Evolutionary conservation across 192 early-diverging fungal genomes (phyloP).

Genomic region (Backusella tuberculispora): DNA sequence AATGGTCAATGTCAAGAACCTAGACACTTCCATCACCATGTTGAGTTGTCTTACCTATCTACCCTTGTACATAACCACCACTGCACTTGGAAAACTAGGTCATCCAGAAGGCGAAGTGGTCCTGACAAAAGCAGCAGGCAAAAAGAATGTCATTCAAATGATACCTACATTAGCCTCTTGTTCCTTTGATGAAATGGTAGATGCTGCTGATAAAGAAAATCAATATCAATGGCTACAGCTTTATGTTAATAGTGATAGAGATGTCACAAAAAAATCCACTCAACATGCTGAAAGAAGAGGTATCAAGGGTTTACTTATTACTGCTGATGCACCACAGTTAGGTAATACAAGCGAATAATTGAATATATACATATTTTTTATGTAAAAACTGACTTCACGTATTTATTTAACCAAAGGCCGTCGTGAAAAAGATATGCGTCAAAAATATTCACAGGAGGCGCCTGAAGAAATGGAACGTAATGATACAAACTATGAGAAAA

Average conservation of each 20-base stretch:
- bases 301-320: slow-evolving; percentile 80
- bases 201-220: slow-evolving; percentile 42
- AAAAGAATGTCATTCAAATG: slow-evolving; percentile 71
- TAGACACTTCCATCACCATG: slow-evolving; percentile 65
- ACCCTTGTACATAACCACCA: slow-evolving; percentile 78
- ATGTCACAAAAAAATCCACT: slow-evolving; percentile 65
- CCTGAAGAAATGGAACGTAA: slow-evolving; percentile 35
- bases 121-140: slow-evolving; percentile 56
- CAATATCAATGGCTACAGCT: slow-evolving; percentile 76
- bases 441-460: slow-evolving; percentile 57
- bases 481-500: slow-evolving; percentile 38
- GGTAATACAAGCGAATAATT: slow-evolving; percentile 19
- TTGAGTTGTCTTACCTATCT: slow-evolving; percentile 58
- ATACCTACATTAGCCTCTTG: slow-evolving; percentile 77
- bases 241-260: slow-evolving; percentile 79
- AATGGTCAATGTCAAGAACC: slow-evolving; percentile 70
- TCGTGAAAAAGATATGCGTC: slow-evolving; percentile 83
- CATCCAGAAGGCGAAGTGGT: slow-evolving; percentile 76
- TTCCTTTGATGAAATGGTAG: slow-evolving; percentile 67
- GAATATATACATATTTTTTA: no score
- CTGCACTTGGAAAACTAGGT: slow-evolving; percentile 71
- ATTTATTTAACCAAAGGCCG: slow-evolving; percentile 42
- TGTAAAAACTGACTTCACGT: no score
- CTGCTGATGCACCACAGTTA: slow-evolving; percentile 79
- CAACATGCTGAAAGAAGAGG: slow-evolving; percentile 74